These are phyloP conservation scores for Erodium maritimum DNA, from an alignment of 345 rosid genomes.

Conservation along the genomic window DNA sequence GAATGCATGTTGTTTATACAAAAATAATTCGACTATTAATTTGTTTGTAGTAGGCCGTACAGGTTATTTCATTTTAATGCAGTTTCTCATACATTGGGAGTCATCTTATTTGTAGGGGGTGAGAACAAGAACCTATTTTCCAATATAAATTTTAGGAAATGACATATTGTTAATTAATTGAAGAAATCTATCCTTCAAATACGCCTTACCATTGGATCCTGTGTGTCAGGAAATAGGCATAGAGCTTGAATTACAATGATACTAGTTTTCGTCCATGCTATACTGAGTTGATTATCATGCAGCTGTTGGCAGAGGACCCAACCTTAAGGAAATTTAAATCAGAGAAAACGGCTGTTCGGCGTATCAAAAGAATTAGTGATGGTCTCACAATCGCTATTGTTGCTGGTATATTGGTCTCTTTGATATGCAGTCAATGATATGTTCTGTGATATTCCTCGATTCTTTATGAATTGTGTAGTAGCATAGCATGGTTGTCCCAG, in stretches of 20 bases:
- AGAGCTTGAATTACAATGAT: neutral
- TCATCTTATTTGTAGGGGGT: neutral
- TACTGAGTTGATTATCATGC: conserved; percentile 10
- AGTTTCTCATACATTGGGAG: neutral
- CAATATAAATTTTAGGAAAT: neutral
- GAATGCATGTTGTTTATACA: no score
- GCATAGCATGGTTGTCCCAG: neutral
- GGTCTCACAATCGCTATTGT: conserved; percentile 70
- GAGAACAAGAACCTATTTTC: neutral
- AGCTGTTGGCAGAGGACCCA: conserved; percentile 82
- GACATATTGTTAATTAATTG: neutral
- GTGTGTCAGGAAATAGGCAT: neutral
- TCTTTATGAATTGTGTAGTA: neutral
- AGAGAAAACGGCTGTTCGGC: conserved; percentile 43
- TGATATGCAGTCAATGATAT: neutral
- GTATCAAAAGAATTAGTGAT: conserved; percentile 59
- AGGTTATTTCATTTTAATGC: neutral
- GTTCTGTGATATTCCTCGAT: neutral
- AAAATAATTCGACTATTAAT: no score
- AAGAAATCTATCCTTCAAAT: neutral
- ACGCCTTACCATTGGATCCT: neutral
- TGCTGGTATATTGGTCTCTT: conserved; percentile 41
- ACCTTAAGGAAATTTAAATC: conserved; percentile 69
- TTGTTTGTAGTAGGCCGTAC: neutral
- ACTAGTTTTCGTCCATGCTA: neutral